Evolutionary conservation across 176 grass and related monocot species (phyloP).

Genomic region (Secale cereale): DNA sequence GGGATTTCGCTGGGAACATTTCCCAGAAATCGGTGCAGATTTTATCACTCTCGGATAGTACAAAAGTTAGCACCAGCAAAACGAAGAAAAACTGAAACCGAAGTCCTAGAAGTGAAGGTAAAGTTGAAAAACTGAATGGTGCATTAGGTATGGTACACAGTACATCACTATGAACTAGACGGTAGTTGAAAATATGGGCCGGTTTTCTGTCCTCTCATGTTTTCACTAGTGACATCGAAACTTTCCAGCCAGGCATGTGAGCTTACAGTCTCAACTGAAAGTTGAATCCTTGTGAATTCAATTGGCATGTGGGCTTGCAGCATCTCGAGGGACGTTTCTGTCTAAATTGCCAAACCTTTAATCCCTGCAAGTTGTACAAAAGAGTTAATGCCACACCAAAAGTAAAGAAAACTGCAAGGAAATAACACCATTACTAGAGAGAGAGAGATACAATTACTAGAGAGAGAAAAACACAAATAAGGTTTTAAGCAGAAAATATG

Average conservation of each 20-base stretch:
- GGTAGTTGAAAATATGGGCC: not conserved
- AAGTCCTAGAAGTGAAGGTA: no score
- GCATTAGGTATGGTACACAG: no score
- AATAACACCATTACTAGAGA: not conserved
- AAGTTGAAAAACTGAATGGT: no score
- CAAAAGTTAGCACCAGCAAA: no score
- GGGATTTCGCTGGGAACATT: no score
- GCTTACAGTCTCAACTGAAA: constrained; percentile 12
- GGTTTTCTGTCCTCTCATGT: not conserved
- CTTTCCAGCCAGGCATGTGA: not conserved
- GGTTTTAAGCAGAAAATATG: not conserved
- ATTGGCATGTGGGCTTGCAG: not conserved
- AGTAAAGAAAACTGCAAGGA: not conserved
- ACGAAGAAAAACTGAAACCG: no score
- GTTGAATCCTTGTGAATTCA: not conserved
- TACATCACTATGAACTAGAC: not conserved
- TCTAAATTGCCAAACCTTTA: not conserved
- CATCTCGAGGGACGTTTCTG: not conserved
- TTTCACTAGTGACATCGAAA: not conserved
- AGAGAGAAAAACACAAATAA: not conserved
- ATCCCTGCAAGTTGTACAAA: constrained; percentile 33
- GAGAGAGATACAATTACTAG: no score
- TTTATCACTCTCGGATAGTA: no score
- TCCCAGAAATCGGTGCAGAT: no score
- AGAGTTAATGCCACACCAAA: constrained; percentile 3